These are phyloP conservation scores for Lithospermum erythrorhizon DNA, from an alignment of 257 asterid species.

Conservation along the genomic window DNA sequence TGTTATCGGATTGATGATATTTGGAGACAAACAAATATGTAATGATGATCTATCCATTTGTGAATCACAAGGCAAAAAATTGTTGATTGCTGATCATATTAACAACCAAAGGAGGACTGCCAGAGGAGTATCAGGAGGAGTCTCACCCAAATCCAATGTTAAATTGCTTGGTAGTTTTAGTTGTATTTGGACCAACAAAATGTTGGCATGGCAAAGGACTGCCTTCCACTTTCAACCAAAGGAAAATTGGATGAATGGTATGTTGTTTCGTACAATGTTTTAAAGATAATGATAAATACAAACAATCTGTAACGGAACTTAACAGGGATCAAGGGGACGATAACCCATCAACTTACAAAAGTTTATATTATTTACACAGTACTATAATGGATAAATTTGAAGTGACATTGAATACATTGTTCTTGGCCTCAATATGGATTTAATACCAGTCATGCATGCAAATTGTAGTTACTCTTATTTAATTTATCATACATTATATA, in stretches of 20 bases:
- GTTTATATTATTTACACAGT: too few species aligned
- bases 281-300: neutral
- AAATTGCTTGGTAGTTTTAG: neutral
- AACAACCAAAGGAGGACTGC: neutral
- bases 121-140: conserved; percentile 24
- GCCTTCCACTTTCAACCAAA: conserved; percentile 29
- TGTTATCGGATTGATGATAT: conserved; percentile 3
- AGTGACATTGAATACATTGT: too few species aligned
- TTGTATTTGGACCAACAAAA: conserved; percentile 14
- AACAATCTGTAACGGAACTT: too few species aligned
- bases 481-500: too few species aligned
- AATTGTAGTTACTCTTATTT: too few species aligned
- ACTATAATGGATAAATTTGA: too few species aligned
- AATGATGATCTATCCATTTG: neutral
- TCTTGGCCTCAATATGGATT: too few species aligned
- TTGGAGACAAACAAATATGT: neutral
- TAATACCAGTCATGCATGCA: too few species aligned
- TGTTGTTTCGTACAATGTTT: too few species aligned
- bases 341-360: too few species aligned
- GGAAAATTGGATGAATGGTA: conserved; percentile 59
- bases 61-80: neutral
- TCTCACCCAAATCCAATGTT: conserved; percentile 19
- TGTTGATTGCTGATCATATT: neutral
- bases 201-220: conserved; percentile 26
- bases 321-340: too few species aligned